Conservation (phyloP, 1,284 basidiomycete species). For the Ustilago nuda region DNA sequence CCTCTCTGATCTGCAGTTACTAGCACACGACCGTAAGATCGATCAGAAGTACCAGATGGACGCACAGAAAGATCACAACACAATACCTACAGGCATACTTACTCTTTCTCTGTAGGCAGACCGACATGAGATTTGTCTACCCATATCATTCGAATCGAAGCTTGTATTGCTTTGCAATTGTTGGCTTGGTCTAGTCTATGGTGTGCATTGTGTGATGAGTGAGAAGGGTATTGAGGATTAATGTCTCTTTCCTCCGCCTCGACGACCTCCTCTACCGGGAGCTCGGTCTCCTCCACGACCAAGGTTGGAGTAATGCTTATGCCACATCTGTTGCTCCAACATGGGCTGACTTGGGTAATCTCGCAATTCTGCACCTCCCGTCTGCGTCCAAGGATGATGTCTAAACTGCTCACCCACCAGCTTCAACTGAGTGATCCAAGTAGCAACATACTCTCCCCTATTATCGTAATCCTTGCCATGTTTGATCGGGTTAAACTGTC, state of each 20-base stretch:
- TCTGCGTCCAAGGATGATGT: slow-evolving; percentile 58
- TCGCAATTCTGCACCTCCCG: background rate
- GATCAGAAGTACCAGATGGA: no score
- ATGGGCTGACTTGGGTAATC: slow-evolving; percentile 54
- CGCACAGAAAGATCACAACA: no score
- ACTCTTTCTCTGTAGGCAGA: no score
- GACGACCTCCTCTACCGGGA: slow-evolving; percentile 70
- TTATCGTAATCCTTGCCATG: slow-evolving; percentile 62
- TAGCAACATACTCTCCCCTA: slow-evolving; percentile 49
- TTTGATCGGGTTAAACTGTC: slow-evolving; percentile 65
- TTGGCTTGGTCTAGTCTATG: background rate
- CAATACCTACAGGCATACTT: no score
- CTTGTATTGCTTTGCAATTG: background rate
- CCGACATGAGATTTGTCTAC: no score
- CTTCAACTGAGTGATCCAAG: slow-evolving; percentile 51
- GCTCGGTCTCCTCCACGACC: slow-evolving; percentile 28
- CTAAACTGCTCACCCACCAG: slow-evolving; percentile 15
- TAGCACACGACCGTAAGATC: no score
- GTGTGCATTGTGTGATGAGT: background rate
- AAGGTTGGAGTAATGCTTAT: slow-evolving; percentile 46
- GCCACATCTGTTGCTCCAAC: slow-evolving; percentile 59
- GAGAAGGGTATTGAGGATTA: background rate
- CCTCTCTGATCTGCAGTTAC: background rate
- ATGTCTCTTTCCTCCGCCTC: slow-evolving; percentile 19
- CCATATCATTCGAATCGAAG: no score